A percentile compares a stretch with the other conserved stretches of the same genome.
Evolutionary conservation across 805 yeast genomes (phyloP).

Genomic region (Metschnikowia lochheadii): DNA sequence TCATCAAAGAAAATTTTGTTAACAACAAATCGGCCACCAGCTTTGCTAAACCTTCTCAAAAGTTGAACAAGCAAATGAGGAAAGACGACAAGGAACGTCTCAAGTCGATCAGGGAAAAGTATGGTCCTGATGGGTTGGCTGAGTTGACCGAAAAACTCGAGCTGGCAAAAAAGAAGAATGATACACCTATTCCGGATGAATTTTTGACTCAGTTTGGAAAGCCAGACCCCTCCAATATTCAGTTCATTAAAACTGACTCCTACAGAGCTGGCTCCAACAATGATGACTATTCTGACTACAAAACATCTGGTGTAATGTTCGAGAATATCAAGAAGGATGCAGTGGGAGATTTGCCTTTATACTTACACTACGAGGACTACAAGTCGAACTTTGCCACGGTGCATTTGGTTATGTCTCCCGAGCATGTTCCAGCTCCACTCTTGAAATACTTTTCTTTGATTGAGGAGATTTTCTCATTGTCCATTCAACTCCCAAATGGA

Average conservation of each 20-base stretch:
- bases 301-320: conserved; percentile 24
- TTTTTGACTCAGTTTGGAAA: conserved; percentile 58
- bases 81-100: conserved; percentile 46
- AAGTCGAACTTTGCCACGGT: conserved; percentile 76
- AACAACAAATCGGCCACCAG: conserved; percentile 62
- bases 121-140: conserved; percentile 59
- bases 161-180: conserved; percentile 63
- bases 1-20: conserved; percentile 52
- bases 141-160: conserved; percentile 49
- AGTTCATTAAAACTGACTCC: conserved; percentile 65
- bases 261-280: conserved; percentile 53
- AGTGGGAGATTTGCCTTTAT: conserved; percentile 56
- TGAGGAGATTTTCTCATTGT: conserved; percentile 66
- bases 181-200: conserved; percentile 69
- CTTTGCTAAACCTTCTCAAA: conserved; percentile 66
- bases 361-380: conserved; percentile 73
- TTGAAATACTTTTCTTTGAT: conserved; percentile 63
- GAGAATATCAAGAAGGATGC: conserved; percentile 18
- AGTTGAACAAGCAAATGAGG: conserved; percentile 51
- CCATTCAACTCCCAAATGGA: conserved; percentile 63
- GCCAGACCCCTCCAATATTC: conserved; percentile 72
- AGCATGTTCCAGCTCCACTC: conserved; percentile 44
- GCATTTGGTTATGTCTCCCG: conserved; percentile 56
- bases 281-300: conserved; percentile 28
- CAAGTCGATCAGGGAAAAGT: conserved; percentile 45